Conservation (phyloP, 2,329 filamentous ascomycete genomes). For the Talaromyces atroroseus region DNA sequence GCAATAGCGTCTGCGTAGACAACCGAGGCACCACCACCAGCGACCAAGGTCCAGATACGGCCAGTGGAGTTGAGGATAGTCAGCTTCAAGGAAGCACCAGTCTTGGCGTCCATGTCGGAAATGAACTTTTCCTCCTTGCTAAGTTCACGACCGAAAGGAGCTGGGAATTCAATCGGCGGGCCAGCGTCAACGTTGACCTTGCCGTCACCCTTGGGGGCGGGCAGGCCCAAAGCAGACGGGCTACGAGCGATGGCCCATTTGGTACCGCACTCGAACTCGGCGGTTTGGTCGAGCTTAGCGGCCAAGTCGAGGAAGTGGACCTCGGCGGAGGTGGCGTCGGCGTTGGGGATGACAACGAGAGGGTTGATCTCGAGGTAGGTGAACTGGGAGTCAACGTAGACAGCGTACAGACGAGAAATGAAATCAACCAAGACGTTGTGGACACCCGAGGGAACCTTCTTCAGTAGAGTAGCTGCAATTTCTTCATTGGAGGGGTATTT, state of each 20-base stretch:
- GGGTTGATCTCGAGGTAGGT: constrained; percentile 99
- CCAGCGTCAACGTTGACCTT: constrained; percentile 94
- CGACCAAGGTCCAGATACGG: constrained; percentile 96
- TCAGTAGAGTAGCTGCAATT: constrained; percentile 77
- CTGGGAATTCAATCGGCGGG: constrained; percentile 97
- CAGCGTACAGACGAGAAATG: constrained; percentile 94
- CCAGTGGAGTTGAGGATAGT: constrained; percentile 89
- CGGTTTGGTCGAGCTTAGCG: constrained; percentile 97
- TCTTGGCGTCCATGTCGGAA: constrained; percentile 97
- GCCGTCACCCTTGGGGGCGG: constrained; percentile 57
- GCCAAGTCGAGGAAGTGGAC: constrained; percentile 98
- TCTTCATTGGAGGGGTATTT: constrained; percentile 95
- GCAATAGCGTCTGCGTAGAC: constrained; percentile 99
- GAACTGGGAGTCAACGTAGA: constrained; percentile 99
- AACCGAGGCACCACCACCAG: constrained; percentile 98
- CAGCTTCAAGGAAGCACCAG: constrained; percentile 95
- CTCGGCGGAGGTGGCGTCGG: constrained; percentile 80
- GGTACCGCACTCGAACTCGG: constrained; percentile 97
- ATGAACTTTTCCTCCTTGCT: constrained; percentile 99
- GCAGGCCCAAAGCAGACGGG: constrained; percentile 78
- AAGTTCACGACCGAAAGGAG: constrained; percentile 96
- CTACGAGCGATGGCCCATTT: constrained; percentile 98
- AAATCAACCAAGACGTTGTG: constrained; percentile 99
- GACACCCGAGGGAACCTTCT: constrained; percentile 88
- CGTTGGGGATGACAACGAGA: constrained; percentile 94